Evolutionary conservation across 2,329 filamentous ascomycete genomes (phyloP).

Genomic region (Stachybotrys echinatus): DNA sequence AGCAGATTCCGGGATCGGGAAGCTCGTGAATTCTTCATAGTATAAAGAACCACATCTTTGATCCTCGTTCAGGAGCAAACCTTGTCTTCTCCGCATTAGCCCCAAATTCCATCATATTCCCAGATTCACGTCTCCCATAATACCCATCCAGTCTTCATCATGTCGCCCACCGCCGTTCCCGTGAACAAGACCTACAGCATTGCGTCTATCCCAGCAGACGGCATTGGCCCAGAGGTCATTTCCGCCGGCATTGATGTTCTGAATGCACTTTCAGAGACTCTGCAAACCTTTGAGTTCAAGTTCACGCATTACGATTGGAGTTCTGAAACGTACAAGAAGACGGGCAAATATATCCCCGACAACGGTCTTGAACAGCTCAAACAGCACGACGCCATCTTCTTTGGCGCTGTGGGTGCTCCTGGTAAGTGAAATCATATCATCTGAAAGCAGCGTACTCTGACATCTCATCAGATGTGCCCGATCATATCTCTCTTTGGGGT

Average conservation of each 20-base stretch:
- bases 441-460: not conserved
- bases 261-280: conserved; percentile 42
- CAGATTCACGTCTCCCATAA: conserved; percentile 15
- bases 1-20: not conserved
- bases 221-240: conserved; percentile 61
- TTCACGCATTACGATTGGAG: conserved; percentile 64
- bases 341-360: conserved; percentile 44
- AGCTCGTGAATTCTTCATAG: not conserved
- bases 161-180: conserved; percentile 15
- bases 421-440: conserved; percentile 13
- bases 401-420: conserved; percentile 59
- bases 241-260: conserved; percentile 56
- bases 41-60: not conserved
- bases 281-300: conserved; percentile 54
- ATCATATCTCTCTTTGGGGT: conserved; percentile 62
- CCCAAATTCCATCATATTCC: not conserved
- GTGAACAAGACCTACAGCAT: conserved; percentile 39
- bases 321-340: conserved; percentile 60
- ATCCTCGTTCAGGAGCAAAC: not conserved
- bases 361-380: conserved; percentile 30
- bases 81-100: not conserved
- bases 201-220: conserved; percentile 57
- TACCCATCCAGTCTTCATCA: too few relatives aligned
- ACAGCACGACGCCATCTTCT: conserved; percentile 54
- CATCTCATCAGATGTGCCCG: conserved; percentile 45